Percentiles rank a stretch among this genome's conserved stretches.
Evolutionary conservation across 2,329 filamentous ascomycete genomes (phyloP).

Genomic region (Fusarium transvaalense): DNA sequence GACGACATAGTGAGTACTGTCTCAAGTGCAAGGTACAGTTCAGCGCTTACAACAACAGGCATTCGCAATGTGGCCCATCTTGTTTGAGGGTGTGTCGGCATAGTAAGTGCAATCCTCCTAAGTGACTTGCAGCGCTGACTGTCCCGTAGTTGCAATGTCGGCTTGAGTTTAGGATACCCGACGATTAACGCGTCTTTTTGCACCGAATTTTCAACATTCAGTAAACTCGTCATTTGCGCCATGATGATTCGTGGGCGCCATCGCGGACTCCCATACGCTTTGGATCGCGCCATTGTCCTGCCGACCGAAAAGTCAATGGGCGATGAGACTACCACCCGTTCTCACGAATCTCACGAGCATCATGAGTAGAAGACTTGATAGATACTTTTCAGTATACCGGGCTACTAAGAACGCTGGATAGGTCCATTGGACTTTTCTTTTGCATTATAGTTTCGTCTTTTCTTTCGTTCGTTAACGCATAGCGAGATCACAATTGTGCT

Average conservation of each 20-base stretch:
- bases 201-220: conserved; percentile 50
- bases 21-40: fast-evolving
- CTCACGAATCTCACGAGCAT: conserved; percentile 29
- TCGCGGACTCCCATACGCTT: conserved; percentile 51
- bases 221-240: conserved; percentile 55
- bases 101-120: conserved; percentile 45
- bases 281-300: conserved; percentile 54
- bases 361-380: conserved; percentile 12
- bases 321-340: conserved; percentile 14
- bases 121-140: conserved; percentile 10
- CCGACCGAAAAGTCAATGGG: conserved; percentile 45
- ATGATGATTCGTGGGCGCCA: conserved; percentile 57
- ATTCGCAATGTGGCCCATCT: conserved; percentile 50
- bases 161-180: conserved; percentile 53
- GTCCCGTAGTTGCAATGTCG: conserved; percentile 51
- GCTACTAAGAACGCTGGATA: neutral
- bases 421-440: neutral
- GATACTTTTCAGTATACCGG: neutral
- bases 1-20: conserved; percentile 42
- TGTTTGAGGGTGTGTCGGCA: conserved; percentile 54
- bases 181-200: conserved; percentile 49
- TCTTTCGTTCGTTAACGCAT: conserved; percentile 8
- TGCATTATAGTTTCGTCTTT: neutral
- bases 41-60: conserved; percentile 32
- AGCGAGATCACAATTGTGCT: conserved; percentile 1